These are phyloP conservation scores for Fusarium neocosmosporiellum DNA, from an alignment of 2,329 filamentous ascomycete species.

Conservation along the genomic window DNA sequence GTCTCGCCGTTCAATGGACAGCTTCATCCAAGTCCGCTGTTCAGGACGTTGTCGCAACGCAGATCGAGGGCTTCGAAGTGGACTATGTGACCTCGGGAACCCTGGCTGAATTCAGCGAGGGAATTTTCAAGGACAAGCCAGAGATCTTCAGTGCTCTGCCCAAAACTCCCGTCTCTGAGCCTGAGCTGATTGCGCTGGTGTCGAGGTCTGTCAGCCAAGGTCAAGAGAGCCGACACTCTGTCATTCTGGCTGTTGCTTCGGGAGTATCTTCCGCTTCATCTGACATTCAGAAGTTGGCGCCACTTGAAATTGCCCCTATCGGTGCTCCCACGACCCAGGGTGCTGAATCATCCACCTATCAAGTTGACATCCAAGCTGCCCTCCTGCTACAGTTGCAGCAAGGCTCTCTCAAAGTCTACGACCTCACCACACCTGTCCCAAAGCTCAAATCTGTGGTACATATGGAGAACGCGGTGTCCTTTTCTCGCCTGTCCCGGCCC, in stretches of 20 bases:
- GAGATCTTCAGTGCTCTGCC: conserved; percentile 65
- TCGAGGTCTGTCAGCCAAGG: conserved; percentile 51
- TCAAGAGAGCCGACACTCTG: conserved; percentile 45
- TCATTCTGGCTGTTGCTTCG: conserved; percentile 49
- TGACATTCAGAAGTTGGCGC: conserved; percentile 51
- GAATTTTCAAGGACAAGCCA: conserved; percentile 65
- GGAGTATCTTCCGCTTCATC: conserved; percentile 37
- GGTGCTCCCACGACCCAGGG: conserved; percentile 36
- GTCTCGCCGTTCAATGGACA: conserved; percentile 49
- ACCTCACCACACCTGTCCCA: conserved; percentile 71
- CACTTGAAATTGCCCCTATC: conserved; percentile 55
- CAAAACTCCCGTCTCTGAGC: conserved; percentile 57
- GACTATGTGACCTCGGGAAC: conserved; percentile 61
- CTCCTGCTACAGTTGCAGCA: conserved; percentile 69
- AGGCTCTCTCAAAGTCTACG: conserved; percentile 69
- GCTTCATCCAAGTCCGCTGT: conserved; percentile 48
- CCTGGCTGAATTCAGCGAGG: conserved; percentile 62
- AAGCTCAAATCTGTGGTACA: conserved; percentile 67
- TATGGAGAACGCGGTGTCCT: conserved; percentile 66
- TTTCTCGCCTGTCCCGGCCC: conserved; percentile 74
- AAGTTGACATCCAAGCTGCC: conserved; percentile 72
- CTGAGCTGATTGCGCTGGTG: conserved; percentile 67
- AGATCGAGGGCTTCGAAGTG: conserved; percentile 55
- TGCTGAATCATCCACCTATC: conserved; percentile 52
- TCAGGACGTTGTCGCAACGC: conserved; percentile 49